A percentile compares a stretch with the other conserved stretches of the same genome.
Conservation (phyloP, 2,329 filamentous ascomycete species). For the Zymoseptoria pseudotritici region DNA sequence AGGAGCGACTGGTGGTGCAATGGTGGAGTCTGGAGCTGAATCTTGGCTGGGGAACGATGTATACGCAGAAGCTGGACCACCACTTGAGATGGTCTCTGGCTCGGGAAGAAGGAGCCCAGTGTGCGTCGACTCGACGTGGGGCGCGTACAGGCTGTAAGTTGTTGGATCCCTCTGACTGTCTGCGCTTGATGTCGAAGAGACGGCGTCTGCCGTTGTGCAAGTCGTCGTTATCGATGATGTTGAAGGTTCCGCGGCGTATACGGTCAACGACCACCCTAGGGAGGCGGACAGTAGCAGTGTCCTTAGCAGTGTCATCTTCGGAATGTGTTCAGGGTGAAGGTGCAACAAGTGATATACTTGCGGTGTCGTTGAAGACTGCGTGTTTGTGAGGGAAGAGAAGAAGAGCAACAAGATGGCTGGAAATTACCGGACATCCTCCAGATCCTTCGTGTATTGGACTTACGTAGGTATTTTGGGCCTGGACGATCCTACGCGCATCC, state of each 20-base stretch:
- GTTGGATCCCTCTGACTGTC: neutral
- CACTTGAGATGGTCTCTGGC: neutral
- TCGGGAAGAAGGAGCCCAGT: neutral
- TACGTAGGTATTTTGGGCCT: neutral
- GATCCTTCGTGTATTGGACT: neutral
- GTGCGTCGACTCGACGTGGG: neutral
- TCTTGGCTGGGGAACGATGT: too few species aligned
- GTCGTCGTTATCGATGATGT: neutral
- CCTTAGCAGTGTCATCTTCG: neutral
- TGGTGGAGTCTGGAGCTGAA: too few species aligned
- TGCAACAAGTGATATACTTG: neutral
- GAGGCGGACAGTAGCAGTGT: neutral
- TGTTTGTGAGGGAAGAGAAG: neutral
- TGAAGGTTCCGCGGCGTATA: neutral
- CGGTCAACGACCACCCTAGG: neutral
- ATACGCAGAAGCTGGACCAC: too few species aligned
- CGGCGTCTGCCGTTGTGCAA: neutral
- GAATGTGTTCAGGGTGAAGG: neutral
- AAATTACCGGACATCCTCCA: neutral
- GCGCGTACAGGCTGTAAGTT: neutral
- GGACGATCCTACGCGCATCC: neutral
- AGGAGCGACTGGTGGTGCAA: neutral
- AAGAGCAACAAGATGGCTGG: neutral
- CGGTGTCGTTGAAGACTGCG: neutral
- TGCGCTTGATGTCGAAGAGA: neutral